A percentile compares a stretch with the other conserved stretches of the same genome.
These are phyloP conservation scores for Halophytophthora polymorphica DNA, from an alignment of 352 stramenopile species.

Conservation along the genomic window DNA sequence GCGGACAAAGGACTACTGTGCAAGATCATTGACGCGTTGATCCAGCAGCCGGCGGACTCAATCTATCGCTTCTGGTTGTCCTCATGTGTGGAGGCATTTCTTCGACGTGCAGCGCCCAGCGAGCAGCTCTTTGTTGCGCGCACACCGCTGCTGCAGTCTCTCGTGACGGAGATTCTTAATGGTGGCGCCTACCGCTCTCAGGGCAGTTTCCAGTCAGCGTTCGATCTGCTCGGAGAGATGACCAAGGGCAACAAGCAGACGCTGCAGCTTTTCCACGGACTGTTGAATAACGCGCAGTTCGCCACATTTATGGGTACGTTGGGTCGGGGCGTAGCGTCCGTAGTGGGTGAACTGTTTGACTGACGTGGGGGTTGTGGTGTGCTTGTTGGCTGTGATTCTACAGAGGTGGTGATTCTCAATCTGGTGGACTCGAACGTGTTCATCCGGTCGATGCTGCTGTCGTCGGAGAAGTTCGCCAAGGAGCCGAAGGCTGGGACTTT, in stretches of 20 bases:
- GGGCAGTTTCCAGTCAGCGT: constrained; percentile 93
- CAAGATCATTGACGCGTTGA: constrained; percentile 89
- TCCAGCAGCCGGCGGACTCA: constrained; percentile 89
- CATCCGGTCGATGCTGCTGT: constrained; percentile 90
- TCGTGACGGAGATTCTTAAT: constrained; percentile 88
- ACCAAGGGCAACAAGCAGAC: constrained; percentile 92
- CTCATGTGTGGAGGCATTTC: constrained; percentile 95
- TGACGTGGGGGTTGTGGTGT: constrained; percentile 6
- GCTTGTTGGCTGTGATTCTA: constrained; percentile 7
- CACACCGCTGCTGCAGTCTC: constrained; percentile 83
- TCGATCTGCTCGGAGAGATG: constrained; percentile 95
- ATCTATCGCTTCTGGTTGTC: constrained; percentile 96
- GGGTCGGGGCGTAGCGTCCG: not conserved
- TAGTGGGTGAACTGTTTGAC: constrained; percentile 1
- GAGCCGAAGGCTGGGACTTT: constrained; percentile 32
- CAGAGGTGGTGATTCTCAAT: constrained; percentile 91
- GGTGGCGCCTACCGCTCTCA: constrained; percentile 79
- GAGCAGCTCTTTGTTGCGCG: constrained; percentile 92
- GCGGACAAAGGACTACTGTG: constrained; percentile 84
- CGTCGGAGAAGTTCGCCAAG: constrained; percentile 67
- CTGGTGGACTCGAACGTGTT: constrained; percentile 98
- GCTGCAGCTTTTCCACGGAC: constrained; percentile 86
- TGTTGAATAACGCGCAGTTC: constrained; percentile 88
- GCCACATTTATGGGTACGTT: constrained; percentile 85
- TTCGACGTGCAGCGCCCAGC: constrained; percentile 77